Base-by-base conservation (phyloP, 495 filamentous ascomycete genomes). In the Penicillium canescens region DNA sequence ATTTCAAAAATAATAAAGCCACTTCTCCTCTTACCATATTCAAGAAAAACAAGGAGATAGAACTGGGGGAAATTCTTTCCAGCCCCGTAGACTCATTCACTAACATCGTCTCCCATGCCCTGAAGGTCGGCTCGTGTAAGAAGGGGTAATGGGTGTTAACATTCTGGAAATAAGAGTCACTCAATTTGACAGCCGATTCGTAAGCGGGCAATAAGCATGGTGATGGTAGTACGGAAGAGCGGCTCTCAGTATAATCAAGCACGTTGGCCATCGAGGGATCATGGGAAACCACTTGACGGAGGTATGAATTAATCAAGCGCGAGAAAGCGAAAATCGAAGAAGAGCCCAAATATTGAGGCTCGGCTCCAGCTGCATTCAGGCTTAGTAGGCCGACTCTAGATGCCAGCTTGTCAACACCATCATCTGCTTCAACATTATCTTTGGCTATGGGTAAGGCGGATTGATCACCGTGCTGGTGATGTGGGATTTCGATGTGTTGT, bases 121-220 rank as follows among this genome's bases (percentile, higher is more conserved):
- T 20, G 38, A 62, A 62, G 2, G 59, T 62, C 28, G 59, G 59
- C 37, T 52, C 40, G 38, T 62, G 59, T 16, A 62, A 34, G 42
- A 62, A 62, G 8, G 59, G 59, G 33, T 62, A 62, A 20, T 62
- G 55, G 3, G 50, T 46, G 34, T 62, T 55, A 21, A 62, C 48
- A 36, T 58, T 54, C 20, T 28, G n/a, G 42, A 62, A 62, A 26
- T 58, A 62, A 2, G 55, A 55, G 23, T 62, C 21, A 31, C 39
- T 52, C 13, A 62, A 37, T 33, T 23, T 42, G 35, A 39, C 7
- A 0, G 50, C 59, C 0, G 47, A 6, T 6, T 36, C 10, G 18
- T 47, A 42, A n/a, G 52, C 47, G 8, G 50, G 50, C 20, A 55
- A 43, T 4, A 50, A 37, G 28, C 55, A 54, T 31, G 50, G 55